phyloP scores from a whole-genome alignment of 2,329 filamentous ascomycete species.

The Sordariomycetes sp. region DNA sequence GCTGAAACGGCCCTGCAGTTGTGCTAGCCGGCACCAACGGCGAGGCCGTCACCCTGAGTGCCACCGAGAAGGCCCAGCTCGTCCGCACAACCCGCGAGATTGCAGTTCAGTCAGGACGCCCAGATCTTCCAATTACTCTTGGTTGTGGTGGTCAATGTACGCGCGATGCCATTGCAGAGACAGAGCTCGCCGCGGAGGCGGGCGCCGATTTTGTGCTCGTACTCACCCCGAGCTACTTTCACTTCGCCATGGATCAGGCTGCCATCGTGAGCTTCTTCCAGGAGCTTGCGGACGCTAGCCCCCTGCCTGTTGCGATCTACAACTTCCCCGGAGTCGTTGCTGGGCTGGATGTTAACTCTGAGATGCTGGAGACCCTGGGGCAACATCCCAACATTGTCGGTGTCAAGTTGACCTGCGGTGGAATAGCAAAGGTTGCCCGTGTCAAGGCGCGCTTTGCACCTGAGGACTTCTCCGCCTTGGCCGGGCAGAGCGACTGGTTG shows the following conservation, averaged over 20 bases:
- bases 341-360: slow-evolving; percentile 59
- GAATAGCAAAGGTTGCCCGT: slow-evolving; percentile 61
- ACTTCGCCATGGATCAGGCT: slow-evolving; percentile 49
- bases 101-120: slow-evolving; percentile 44
- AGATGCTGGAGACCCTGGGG: slow-evolving; percentile 49
- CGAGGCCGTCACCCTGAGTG: slow-evolving; percentile 60
- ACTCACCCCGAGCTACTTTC: slow-evolving; percentile 62
- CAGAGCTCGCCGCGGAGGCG: slow-evolving; percentile 48
- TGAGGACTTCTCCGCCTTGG: slow-evolving; percentile 53
- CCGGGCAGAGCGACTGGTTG: slow-evolving; percentile 67
- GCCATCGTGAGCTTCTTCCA: slow-evolving; percentile 55
- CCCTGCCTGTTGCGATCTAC: slow-evolving; percentile 60
- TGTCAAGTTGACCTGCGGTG: slow-evolving; percentile 65
- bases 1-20: slow-evolving; percentile 25
- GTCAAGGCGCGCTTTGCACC: slow-evolving; percentile 41
- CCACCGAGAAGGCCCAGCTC: slow-evolving; percentile 53
- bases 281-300: slow-evolving; percentile 44
- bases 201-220: slow-evolving; percentile 62
- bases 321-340: slow-evolving; percentile 62
- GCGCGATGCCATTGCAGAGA: slow-evolving; percentile 56
- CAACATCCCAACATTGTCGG: slow-evolving; percentile 57
- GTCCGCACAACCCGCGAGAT: slow-evolving; percentile 52
- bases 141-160: slow-evolving; percentile 61
- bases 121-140: slow-evolving; percentile 53
- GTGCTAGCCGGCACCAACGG: slow-evolving; percentile 67